phyloP scores from a whole-genome alignment of 106 monocot species.

The Posidonia australis region DNA sequence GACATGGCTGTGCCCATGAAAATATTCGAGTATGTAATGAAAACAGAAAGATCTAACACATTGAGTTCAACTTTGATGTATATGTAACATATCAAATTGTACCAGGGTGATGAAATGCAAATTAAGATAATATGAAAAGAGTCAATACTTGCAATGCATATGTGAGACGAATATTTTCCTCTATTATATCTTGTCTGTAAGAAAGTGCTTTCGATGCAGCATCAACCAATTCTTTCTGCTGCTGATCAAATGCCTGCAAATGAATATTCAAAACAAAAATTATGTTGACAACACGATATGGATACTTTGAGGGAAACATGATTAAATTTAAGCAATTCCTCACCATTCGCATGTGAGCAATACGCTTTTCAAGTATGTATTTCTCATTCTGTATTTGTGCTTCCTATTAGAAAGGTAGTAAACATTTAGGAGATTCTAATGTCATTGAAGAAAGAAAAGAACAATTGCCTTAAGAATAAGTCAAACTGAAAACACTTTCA shows the following conservation, averaged over 20 bases:
- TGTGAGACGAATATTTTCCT: conserved; percentile 88
- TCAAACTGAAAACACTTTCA: not conserved
- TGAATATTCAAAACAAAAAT: not conserved
- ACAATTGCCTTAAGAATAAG: conserved; percentile 1
- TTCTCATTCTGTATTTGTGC: conserved; percentile 68
- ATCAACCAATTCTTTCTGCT: conserved; percentile 88
- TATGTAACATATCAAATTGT: too few relatives aligned
- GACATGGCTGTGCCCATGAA: too few relatives aligned
- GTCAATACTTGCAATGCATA: conserved; percentile 68
- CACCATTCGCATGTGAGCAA: conserved; percentile 93
- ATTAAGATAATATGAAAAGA: not conserved
- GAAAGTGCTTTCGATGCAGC: conserved; percentile 95
- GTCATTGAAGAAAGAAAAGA: not conserved
- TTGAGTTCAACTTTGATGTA: too few relatives aligned
- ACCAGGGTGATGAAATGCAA: too few relatives aligned
- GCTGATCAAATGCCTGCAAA: conserved; percentile 89
- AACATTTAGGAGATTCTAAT: not conserved
- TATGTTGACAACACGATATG: not conserved
- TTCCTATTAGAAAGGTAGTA: conserved; percentile 34
- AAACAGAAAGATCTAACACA: too few relatives aligned
- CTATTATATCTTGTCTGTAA: conserved; percentile 95
- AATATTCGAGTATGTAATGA: too few relatives aligned
- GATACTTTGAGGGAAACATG: not conserved
- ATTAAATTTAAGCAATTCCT: conserved; percentile 2
- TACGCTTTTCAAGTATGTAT: conserved; percentile 68